Conservation (phyloP, 208 protist genomes). For the Crithidia acanthocephali region DNA sequence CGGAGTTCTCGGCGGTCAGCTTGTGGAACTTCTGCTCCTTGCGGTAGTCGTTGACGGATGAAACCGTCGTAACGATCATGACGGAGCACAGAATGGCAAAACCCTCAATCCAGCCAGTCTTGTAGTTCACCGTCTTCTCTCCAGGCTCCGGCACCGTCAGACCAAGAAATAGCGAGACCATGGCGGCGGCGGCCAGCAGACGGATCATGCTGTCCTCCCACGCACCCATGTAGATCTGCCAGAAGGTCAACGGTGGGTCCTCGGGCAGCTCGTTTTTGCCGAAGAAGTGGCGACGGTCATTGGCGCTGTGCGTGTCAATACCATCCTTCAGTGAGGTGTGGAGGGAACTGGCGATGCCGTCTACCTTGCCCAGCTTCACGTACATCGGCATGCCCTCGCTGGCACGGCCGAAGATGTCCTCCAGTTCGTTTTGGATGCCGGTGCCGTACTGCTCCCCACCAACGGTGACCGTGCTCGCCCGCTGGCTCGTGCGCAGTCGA, state of each 20-base stretch:
- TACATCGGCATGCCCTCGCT: slow-evolving; percentile 60
- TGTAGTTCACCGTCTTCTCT: slow-evolving; percentile 63
- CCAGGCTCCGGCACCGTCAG: slow-evolving; percentile 77
- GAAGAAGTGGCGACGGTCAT: slow-evolving; percentile 48
- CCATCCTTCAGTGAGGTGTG: slow-evolving; percentile 48
- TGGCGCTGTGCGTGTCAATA: slow-evolving; percentile 37
- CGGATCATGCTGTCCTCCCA: slow-evolving; percentile 88
- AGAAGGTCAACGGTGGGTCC: slow-evolving; percentile 81
- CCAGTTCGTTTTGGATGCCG: slow-evolving; percentile 38
- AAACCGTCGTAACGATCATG: slow-evolving; percentile 93
- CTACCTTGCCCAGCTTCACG: slow-evolving; percentile 56
- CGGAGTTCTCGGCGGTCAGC: slow-evolving; percentile 93
- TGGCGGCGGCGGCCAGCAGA: slow-evolving; percentile 62
- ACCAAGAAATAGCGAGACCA: slow-evolving; percentile 77
- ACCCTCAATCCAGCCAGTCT: slow-evolving; percentile 96
- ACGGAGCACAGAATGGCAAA: slow-evolving; percentile 97
- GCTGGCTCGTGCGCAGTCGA: slow-evolving; percentile 19
- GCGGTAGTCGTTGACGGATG: slow-evolving; percentile 95
- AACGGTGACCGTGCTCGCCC: slow-evolving; percentile 2
- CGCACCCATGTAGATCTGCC: slow-evolving; percentile 72
- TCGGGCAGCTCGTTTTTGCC: slow-evolving; percentile 76
- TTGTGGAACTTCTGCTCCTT: slow-evolving; percentile 96
- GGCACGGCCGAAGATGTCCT: slow-evolving; percentile 65
- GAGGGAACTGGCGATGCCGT: slow-evolving; percentile 55
- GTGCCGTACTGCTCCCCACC: slow-evolving; percentile 40